Percentiles rank a stretch among this genome's conserved stretches.
These are phyloP conservation scores for Cladosporium sp. DNA, from an alignment of 2,329 filamentous ascomycete genomes.

Conservation along the genomic window DNA sequence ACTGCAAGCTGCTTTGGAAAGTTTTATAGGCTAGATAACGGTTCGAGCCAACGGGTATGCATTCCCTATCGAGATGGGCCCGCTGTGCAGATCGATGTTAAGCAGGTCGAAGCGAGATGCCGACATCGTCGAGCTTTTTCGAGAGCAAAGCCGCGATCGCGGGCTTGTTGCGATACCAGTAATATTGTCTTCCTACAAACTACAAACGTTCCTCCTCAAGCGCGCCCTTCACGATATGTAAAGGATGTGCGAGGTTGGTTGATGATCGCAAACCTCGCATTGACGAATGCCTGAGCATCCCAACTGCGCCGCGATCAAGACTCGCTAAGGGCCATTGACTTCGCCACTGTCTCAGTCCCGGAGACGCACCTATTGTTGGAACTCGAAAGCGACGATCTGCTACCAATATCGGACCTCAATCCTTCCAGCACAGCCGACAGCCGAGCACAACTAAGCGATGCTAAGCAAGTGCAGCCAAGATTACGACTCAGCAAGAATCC, in stretches of 20 bases:
- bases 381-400: neutral
- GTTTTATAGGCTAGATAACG: neutral
- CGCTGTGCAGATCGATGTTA: neutral
- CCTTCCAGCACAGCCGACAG: neutral
- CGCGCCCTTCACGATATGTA: neutral
- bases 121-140: neutral
- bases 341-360: neutral
- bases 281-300: neutral
- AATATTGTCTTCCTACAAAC: neutral
- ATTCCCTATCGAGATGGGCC: neutral
- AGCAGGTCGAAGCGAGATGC: neutral
- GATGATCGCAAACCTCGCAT: neutral
- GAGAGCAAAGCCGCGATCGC: neutral
- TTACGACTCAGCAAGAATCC: neutral
- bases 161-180: neutral
- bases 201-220: neutral
- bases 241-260: neutral
- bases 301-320: neutral
- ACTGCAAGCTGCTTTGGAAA: neutral
- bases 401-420: neutral
- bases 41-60: neutral
- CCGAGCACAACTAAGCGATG: neutral
- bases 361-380: neutral
- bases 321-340: neutral
- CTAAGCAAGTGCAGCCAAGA: neutral